These are phyloP conservation scores for Ceratocystis destructans DNA, from an alignment of 2,329 filamentous ascomycete genomes.

Conservation along the genomic window DNA sequence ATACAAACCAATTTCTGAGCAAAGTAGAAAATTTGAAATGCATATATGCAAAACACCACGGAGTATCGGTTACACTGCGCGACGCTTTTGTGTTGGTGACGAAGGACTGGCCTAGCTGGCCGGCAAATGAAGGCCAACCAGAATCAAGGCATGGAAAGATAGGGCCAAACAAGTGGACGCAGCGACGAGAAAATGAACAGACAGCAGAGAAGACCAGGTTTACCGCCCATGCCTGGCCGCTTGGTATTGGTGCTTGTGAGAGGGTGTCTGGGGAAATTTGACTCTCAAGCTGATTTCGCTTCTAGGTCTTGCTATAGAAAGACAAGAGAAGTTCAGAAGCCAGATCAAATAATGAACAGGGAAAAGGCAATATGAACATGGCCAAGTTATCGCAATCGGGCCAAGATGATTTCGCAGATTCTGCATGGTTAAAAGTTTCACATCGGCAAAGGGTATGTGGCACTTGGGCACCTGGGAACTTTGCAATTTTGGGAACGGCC, in stretches of 20 bases:
- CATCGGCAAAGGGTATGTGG: background rate
- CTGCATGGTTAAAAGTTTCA: constrained; percentile 1
- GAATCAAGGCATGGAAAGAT: background rate
- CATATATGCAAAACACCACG: constrained; percentile 1
- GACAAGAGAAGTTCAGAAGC: background rate
- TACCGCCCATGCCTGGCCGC: too few species aligned
- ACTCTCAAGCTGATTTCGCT: background rate
- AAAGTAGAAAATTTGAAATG: background rate
- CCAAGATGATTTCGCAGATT: background rate
- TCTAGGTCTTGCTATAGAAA: background rate
- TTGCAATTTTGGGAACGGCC: background rate
- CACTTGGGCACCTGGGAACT: background rate
- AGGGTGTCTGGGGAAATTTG: background rate
- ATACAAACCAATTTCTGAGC: constrained; percentile 2
- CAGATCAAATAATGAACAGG: background rate
- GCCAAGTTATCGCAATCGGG: background rate
- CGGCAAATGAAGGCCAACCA: background rate
- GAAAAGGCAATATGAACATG: background rate
- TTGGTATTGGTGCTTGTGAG: background rate
- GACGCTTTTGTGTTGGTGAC: background rate
- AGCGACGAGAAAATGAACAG: background rate
- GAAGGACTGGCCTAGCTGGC: background rate
- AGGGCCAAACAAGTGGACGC: background rate
- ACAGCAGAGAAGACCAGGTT: too few species aligned
- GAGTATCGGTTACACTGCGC: background rate